Conservation (phyloP, 2,329 filamentous ascomycete genomes). For the Pseudogymnoascus destructans region DNA sequence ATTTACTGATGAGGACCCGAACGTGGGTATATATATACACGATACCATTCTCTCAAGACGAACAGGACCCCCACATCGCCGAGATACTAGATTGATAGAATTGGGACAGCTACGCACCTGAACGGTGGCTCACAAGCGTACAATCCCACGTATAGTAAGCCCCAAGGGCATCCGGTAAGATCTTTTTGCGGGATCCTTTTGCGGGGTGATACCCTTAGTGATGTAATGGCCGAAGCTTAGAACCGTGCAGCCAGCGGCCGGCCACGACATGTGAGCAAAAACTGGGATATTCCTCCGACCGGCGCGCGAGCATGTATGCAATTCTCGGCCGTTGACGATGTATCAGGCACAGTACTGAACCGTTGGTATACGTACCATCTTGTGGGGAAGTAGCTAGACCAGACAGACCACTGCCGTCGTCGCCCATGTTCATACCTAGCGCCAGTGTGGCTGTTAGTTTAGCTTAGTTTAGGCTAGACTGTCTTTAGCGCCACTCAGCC, state of each 20-base stretch:
- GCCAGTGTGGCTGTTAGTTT: neutral
- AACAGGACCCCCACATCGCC: neutral
- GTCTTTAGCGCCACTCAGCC: neutral
- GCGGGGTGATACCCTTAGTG: neutral
- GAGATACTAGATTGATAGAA: neutral
- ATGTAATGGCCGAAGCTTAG: neutral
- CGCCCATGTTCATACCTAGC: neutral
- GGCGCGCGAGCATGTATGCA: neutral
- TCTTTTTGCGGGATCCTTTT: neutral
- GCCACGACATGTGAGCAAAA: neutral
- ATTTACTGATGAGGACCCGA: neutral
- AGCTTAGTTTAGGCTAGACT: neutral
- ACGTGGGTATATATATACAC: neutral
- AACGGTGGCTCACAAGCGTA: neutral
- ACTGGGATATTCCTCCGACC: neutral
- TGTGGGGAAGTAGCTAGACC: neutral
- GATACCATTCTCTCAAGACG: neutral
- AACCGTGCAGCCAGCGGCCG: neutral
- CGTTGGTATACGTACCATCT: neutral
- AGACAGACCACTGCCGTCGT: neutral
- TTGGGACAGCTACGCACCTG: neutral
- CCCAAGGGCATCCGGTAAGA: neutral
- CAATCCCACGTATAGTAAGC: neutral
- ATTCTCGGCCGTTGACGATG: neutral
- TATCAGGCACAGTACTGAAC: neutral